Evolutionary conservation across 805 yeast species (phyloP), one percentile per base, ranked within the genome.

Genomic region (Torulaspora franciscae): DNA sequence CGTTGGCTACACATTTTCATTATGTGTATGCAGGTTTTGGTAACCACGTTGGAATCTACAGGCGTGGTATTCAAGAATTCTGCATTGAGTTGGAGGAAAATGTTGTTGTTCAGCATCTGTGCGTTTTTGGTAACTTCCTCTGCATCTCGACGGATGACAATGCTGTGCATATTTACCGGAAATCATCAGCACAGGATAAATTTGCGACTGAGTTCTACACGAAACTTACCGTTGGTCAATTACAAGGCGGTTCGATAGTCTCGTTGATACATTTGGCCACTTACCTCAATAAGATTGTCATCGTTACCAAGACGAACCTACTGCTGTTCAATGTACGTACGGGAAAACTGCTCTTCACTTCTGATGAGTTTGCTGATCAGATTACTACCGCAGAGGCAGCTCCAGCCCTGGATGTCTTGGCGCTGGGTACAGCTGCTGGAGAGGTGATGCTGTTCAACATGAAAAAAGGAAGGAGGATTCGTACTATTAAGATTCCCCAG

Each of bases 381-480:
- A 71, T 93, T 17, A 76, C 95, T 1, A 67, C 83, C n/a, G 73
- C 87, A 9, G 90, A 83, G 59, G 65, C 77, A 6, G 91, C 96
- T 1, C 98, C 99, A 0, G 96, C 80, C 0, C 73, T 93, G 50
- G 97, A 93, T 62, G 67, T 85, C 5, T 61, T 89, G 9, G 96
- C 95, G 0, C 60, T 90, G 13, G 96, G 95, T 29, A 77, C 84
- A 2, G 68, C 75, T 2, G 68, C 71, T 6, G 97, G 98, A 11
- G 75, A 76, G 3, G 76, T 87, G 10, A 68, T 70, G 36, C 61
- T 90, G 32, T 82, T 73, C 62, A 81, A 95, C 59, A 57, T 93
- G 50, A 80, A 77, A 53, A 81, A 78, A 55, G 93, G 80, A 17
- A 75, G 68, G 47, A 64, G 69, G 3, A 57, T 85, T 34, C 78